Base-by-base conservation (phyloP, 2,329 filamentous ascomycete genomes). In the Talaromyces piceae region DNA sequence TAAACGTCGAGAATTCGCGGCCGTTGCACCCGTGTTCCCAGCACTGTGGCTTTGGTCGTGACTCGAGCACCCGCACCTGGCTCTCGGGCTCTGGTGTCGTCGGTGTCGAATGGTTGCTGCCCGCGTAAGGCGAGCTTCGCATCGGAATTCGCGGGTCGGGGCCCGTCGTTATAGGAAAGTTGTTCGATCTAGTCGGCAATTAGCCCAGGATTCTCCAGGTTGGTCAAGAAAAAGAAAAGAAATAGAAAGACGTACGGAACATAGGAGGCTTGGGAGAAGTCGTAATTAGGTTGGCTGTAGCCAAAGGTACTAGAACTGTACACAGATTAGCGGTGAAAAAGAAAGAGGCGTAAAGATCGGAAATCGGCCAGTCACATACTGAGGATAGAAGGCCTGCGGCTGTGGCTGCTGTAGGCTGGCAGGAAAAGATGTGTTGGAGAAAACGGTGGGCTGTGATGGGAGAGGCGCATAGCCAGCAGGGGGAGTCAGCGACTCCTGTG, bases 21-120 rank as follows among this genome's bases (percentile, higher is more conserved):
- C 91, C 91, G 62, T 96, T 95, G 75, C 91, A 97, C 9, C 91
- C 91, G 64, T 97, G 91, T 55, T 96, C 91, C 88, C 88, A 97
- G 70, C 91, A 96, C 66, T 95, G 89, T 43, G 91, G 90, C 72
- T 95, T 95, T n/a, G 89, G 89, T 57, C 87, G 80, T 59, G 82
- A 84, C 66, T 87, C 85, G 16, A 90, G 77, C 13, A 90, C 81
- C 53, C 87, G 78, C 33, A 88, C 82, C 57, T 82, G 68, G 45
- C 70, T 70, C 23, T 69, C 67, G n/a, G 63, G 62, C 20, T 71
- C 70, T 50, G 68, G 63, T 8, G 65, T 56, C 6, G 48, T 44
- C 18, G 47, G 22, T 31, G 25, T 43, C 2, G 25, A 20, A 22
- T 51, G 45, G 43, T 45, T 51, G 49, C 31, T 51, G 4, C 16